Base-by-base conservation (phyloP, 495 filamentous ascomycete species). In the Penicillium steckii region DNA sequence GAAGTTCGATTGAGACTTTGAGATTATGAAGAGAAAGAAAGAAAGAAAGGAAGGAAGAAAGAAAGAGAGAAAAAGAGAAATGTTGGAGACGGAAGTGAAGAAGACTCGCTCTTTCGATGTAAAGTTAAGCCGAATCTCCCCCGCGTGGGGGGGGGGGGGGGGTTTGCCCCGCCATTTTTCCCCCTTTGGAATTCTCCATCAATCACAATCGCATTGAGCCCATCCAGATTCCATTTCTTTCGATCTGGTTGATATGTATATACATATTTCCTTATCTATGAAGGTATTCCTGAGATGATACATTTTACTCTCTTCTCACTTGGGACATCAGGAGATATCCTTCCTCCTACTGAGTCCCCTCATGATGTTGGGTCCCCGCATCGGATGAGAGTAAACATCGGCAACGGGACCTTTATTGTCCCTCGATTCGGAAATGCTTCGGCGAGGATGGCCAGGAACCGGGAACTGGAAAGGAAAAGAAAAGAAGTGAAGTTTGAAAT, bases 181-280 rank as follows among this genome's bases (percentile, higher is more conserved):
- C 32, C 33, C 46, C 18, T 29, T 24, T n/a, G 18, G 22, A 38
- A 10, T 53, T 55, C 52, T 59, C 62, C 65, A 58, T 68, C 65
- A 68, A 63, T 67, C 61, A 65, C 48, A 8, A 15, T 18, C 15
- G n/a, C n/a, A n/a, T n/a, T n/a, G n/a, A n/a, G n/a, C 25, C 42
- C 37, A n/a, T 17, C 27, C 22, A 13, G 35, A 41, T 23, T 41
- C 38, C 19, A 41, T 23, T 23, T 8, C 9, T 7, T 41, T 41
- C 38, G 7, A 21, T 8, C 8, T 38, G n/a, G 35, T 7, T 12
- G n/a, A 18, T 5, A 12, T 5, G 27, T 6, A 12, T 6, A 6
- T 29, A 6, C 27, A 29, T 29, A 12, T 5, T 12, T 6, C 6
- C 27, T 29, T 29, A 5, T 6, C 12, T 12, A 5, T 12, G 27